Evolutionary conservation across 768 basidiomycete genomes (phyloP).

Genomic region (Phanerochaete sordida): DNA sequence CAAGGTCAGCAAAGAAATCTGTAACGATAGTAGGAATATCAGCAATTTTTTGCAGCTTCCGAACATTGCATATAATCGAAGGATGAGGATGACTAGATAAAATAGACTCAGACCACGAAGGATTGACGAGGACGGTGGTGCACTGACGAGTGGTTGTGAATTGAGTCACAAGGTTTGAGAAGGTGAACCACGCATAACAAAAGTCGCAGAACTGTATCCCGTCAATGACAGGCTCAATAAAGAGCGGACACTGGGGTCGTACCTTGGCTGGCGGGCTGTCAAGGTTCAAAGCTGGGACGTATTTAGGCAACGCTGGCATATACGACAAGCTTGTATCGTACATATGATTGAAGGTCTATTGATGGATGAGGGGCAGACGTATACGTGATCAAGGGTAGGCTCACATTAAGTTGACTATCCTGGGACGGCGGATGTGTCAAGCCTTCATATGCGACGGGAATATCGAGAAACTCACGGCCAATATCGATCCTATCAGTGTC

Average conservation of each 20-base stretch:
- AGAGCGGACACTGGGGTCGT: not conserved
- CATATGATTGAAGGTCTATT: not conserved
- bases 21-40: not conserved
- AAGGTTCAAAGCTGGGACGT: not conserved
- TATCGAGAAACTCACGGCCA: conserved; percentile 6
- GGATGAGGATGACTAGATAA: conserved; percentile 4
- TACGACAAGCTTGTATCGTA: not conserved
- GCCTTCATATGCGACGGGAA: not conserved
- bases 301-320: not conserved
- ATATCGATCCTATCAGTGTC: not conserved
- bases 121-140: too few species aligned
- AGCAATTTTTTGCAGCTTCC: not conserved
- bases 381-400: not conserved
- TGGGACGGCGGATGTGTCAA: not conserved
- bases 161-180: not conserved
- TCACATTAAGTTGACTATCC: not conserved
- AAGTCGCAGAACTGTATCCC: not conserved
- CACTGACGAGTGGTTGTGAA: not conserved
- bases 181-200: conserved; percentile 8
- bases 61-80: conserved; percentile 8
- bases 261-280: not conserved
- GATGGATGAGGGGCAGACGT: not conserved
- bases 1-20: not conserved
- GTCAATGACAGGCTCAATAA: too few species aligned
- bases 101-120: not conserved